Evolutionary conservation across 345 rosid genomes (phyloP).

Genomic region (Excoecaria agallocha): DNA sequence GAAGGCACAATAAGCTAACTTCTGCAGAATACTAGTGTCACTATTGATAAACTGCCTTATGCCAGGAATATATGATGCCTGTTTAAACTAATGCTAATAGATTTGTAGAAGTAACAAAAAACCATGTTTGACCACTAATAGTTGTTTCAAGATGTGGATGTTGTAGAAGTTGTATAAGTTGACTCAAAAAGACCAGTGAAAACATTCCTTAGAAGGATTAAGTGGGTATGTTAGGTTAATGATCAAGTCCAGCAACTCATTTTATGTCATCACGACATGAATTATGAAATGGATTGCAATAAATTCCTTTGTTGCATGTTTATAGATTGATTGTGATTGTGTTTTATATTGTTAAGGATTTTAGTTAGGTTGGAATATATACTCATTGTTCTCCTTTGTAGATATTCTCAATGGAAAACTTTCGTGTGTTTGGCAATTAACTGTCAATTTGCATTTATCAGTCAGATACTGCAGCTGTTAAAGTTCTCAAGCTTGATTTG

Average conservation of each 20-base stretch:
- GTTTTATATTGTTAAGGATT: neutral
- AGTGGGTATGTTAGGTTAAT: neutral
- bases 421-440: neutral
- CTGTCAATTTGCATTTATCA: slow-evolving; percentile 28
- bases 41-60: neutral
- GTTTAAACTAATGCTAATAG: neutral
- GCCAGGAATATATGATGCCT: neutral
- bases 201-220: neutral
- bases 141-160: neutral
- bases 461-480: slow-evolving; percentile 88
- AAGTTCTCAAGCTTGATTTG: slow-evolving; percentile 80
- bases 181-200: neutral
- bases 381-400: slow-evolving; percentile 1
- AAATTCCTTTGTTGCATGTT: neutral
- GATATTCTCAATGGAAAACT: neutral
- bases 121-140: neutral
- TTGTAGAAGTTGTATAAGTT: neutral
- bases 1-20: neutral
- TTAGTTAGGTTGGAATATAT: neutral
- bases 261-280: neutral
- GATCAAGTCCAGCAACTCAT: neutral
- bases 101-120: neutral
- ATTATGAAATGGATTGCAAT: neutral
- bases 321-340: neutral
- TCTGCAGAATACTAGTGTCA: neutral